Conservation (phyloP, 2,329 filamentous ascomycete genomes). For the Seiridium cupressi region DNA sequence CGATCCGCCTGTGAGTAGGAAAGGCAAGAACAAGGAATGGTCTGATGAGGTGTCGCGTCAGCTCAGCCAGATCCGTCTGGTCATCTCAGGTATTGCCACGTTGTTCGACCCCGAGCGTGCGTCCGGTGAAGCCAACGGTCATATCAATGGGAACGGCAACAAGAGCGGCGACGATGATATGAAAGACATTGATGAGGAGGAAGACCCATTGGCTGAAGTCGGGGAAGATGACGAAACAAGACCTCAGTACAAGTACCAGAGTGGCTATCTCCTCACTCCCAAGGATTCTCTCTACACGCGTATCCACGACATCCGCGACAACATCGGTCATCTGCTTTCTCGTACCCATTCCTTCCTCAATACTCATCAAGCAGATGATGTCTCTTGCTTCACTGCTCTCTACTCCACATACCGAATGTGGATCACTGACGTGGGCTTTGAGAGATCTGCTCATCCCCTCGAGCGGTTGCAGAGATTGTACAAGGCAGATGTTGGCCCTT, state of each 20-base stretch:
- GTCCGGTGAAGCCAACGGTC: slow-evolving; percentile 46
- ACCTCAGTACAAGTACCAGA: slow-evolving; percentile 83
- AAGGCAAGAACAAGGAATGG: slow-evolving; percentile 97
- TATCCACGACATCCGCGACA: slow-evolving; percentile 78
- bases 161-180: slow-evolving; percentile 49
- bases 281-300: slow-evolving; percentile 63
- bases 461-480: slow-evolving; percentile 85
- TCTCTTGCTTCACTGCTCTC: slow-evolving; percentile 88
- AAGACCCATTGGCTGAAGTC: slow-evolving; percentile 58
- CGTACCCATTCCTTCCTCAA: slow-evolving; percentile 82
- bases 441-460: slow-evolving; percentile 88
- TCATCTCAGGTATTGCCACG: slow-evolving; percentile 84
- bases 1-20: slow-evolving; percentile 78
- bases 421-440: slow-evolving; percentile 97
- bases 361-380: slow-evolving; percentile 87
- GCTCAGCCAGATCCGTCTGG: slow-evolving; percentile 81
- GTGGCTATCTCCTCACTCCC: slow-evolving; percentile 75
- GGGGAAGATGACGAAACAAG: slow-evolving; percentile 79
- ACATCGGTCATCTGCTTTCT: slow-evolving; percentile 77
- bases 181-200: slow-evolving; percentile 52
- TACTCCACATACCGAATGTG: slow-evolving; percentile 92
- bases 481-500: slow-evolving; percentile 82
- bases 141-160: slow-evolving; percentile 36
- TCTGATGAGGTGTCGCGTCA: slow-evolving; percentile 94
- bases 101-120: slow-evolving; percentile 81